phyloP scores from a whole-genome alignment of 768 basidiomycete species.

The Cubamyces lactineus region DNA sequence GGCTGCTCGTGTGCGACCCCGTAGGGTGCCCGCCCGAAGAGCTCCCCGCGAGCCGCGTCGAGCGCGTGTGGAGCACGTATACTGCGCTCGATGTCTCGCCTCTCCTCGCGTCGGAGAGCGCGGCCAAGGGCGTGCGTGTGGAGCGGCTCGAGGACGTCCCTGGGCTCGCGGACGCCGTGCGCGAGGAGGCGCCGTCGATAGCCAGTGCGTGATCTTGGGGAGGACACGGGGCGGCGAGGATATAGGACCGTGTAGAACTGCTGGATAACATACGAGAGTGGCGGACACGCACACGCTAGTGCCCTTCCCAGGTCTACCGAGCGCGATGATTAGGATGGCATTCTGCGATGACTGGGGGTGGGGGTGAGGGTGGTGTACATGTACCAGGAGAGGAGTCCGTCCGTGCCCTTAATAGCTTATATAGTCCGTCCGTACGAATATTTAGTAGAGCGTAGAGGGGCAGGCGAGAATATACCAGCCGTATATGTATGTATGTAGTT shows the following conservation, averaged over 20 bases:
- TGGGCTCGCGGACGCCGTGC: conserved; percentile 49
- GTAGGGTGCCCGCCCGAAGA: conserved; percentile 44
- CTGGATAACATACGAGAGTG: too few species aligned
- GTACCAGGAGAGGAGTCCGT: background rate
- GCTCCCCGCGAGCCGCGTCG: conserved; percentile 59
- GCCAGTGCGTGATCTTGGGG: background rate
- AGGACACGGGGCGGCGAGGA: too few species aligned
- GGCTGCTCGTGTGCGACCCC: conserved; percentile 83
- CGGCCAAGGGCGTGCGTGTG: conserved; percentile 62
- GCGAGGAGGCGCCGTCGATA: background rate
- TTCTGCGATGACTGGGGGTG: background rate
- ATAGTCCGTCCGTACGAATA: conserved; percentile 1
- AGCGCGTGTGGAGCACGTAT: conserved; percentile 70
- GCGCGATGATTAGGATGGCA: background rate
- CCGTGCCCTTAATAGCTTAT: conserved; percentile 1
- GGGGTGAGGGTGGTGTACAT: background rate
- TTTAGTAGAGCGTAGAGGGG: background rate
- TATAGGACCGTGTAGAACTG: too few species aligned
- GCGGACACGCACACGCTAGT: too few species aligned
- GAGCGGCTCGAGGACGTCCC: conserved; percentile 60
- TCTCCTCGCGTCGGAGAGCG: conserved; percentile 70
- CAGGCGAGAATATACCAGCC: background rate
- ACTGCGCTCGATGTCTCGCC: conserved; percentile 69
- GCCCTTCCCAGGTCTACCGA: too few species aligned
- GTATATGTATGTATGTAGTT: background rate